Evolutionary conservation across 192 early-diverging fungal species (phyloP), one percentile per base, ranked within the genome.

Genomic region (Phycomyces nitens): DNA sequence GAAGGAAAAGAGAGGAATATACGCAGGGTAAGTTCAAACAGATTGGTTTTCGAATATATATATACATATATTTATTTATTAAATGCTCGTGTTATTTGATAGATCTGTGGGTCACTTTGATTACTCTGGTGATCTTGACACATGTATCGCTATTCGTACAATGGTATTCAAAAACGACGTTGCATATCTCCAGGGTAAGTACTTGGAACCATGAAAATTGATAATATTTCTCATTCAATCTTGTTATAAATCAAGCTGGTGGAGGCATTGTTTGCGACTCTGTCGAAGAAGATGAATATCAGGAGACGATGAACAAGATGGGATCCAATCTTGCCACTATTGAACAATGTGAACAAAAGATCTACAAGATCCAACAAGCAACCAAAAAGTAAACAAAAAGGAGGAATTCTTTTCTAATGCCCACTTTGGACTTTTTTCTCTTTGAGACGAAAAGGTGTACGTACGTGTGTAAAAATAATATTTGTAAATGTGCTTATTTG

Each of bases 181-280:
- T 21, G 96, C 93, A 4, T 96, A 97, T 70, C 78, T 98, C 71
- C 96, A 99, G 79, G 92, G 77, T 79, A 68, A 56, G 20, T 2
- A 6, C 14, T 34, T 34, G 18, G 11, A 10, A 42, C 8, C 7
- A 42, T 10, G 14, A 42, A 42, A 42, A 14, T 55, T 29, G 23
- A 15, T 15, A 20, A 10, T 44, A 7, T 51, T 61, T 50, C 61
- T 52, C 24, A 43, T 14, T 56, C 9, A 52, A 12, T 64, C 34
- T 56, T 21, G 9, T 62, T 38, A 18, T 56, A 0, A 15, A 18
- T 51, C 24, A 27, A 74, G 74, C 74, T 55, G 88, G 97, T 47
- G 97, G 92, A 26, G 97, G 97, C 39, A 96, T 99, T 62, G 96
- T 98, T 9, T 90, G 96, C 73, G 96, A 99, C 75, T 92, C 89